A percentile compares a stretch with the other conserved stretches of the same genome.
These are phyloP conservation scores for Talaromyces rugulosus DNA, from an alignment of 2,329 filamentous ascomycete species.

Conservation along the genomic window DNA sequence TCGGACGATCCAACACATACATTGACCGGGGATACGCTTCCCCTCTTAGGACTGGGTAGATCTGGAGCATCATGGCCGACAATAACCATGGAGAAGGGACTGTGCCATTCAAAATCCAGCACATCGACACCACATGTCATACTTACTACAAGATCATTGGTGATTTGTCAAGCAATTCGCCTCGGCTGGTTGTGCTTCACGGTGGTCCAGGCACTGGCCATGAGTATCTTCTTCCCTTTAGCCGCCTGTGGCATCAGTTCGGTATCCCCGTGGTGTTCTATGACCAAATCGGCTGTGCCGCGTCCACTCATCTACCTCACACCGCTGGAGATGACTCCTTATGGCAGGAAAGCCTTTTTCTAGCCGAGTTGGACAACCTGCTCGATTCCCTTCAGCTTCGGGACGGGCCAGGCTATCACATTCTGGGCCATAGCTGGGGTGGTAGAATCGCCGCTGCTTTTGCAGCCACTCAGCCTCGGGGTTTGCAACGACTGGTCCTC, in stretches of 20 bases:
- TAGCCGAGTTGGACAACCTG: slow-evolving; percentile 1
- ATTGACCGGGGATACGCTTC: too few species aligned
- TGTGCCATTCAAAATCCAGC: neutral
- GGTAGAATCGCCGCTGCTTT: neutral
- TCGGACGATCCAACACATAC: neutral
- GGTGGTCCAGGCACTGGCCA: slow-evolving; percentile 3
- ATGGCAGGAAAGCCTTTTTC: neutral
- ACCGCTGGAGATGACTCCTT: neutral
- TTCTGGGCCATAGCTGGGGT: slow-evolving; percentile 1
- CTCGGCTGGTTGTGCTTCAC: slow-evolving; percentile 1
- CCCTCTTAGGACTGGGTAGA: neutral
- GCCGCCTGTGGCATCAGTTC: neutral
- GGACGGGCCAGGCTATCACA: neutral
- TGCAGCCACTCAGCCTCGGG: neutral
- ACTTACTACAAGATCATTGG: slow-evolving; percentile 4
- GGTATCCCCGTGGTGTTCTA: slow-evolving; percentile 4
- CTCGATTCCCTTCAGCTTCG: neutral
- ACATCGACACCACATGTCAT: neutral
- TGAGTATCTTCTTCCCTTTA: slow-evolving; percentile 1
- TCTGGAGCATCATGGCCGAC: neutral
- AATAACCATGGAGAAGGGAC: neutral
- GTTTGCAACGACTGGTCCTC: neutral
- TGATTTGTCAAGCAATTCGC: neutral
- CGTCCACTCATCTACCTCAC: neutral
- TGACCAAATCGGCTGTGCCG: slow-evolving; percentile 2